Conservation (phyloP, 1,284 basidiomycete genomes). For the Melampsora americana region DNA sequence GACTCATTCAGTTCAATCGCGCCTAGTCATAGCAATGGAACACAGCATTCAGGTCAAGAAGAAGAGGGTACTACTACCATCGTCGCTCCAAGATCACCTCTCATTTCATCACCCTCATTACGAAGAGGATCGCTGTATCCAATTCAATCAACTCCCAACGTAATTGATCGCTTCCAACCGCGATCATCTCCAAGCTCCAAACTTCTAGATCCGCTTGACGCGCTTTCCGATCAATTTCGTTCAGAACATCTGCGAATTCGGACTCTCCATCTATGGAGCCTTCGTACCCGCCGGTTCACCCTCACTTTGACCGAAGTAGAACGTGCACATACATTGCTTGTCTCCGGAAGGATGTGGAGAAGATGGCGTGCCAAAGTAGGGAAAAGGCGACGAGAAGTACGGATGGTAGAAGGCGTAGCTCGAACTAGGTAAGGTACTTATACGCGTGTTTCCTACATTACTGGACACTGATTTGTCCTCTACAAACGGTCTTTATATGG, state of each 20-base stretch:
- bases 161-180: no score
- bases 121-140: no score
- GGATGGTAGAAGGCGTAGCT: constrained; percentile 33
- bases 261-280: constrained; percentile 6
- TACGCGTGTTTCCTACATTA: no score
- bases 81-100: no score
- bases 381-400: constrained; percentile 12
- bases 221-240: constrained; percentile 21
- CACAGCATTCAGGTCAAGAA: no score
- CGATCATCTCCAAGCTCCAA: constrained; percentile 3
- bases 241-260: constrained; percentile 4
- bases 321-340: neutral
- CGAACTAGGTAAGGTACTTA: constrained; percentile 16
- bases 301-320: constrained; percentile 2
- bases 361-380: constrained; percentile 31
- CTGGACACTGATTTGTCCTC: neutral
- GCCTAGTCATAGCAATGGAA: no score
- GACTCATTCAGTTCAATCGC: no score
- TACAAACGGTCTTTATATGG: neutral
- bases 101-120: no score
- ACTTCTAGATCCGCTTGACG: constrained; percentile 33
- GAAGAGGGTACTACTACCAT: no score
- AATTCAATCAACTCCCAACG: no score
- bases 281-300: neutral
- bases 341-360: constrained; percentile 15